Base-by-base conservation (phyloP, 495 filamentous ascomycete genomes). In the Aspergillus incahuasiensis region DNA sequence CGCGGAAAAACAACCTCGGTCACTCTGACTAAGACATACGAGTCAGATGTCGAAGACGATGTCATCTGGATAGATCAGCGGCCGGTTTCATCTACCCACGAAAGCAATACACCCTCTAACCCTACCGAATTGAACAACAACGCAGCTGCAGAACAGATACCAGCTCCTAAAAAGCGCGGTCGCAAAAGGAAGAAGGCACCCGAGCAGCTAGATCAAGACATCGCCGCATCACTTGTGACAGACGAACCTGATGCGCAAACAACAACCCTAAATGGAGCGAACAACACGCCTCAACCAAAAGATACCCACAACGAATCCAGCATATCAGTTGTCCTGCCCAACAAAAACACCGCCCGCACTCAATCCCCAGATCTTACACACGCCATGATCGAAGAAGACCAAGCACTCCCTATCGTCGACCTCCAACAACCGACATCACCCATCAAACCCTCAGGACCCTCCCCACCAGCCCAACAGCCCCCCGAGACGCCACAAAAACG, bases 91-190 rank as follows among this genome's bases (percentile, higher is more conserved):
- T 4, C 48, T 34, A 41, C 9, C 18, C 21, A 32, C 2, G 48
- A 46, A 13, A 32, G 58, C 16, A 34, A 52, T 3, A 47, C 46
- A 3, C 48, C 41, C 15, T n/a, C 39, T 3, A 52, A 46, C 12
- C 22, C 16, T 53, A 42, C 25, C 46, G 20, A 46, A 44, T 11
- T 28, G 20, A 52, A 24, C 35, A 4, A 15, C 21, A 55, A 46
- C 40, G 44, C 47, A 38, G 46, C 41, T 30, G n/a, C 35, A 21
- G 24, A 59, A 58, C 20, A 39, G 50, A 18, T 42, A 2, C 57
- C 66, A 18, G 60, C 57, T 0, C 68, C 72, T 21, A 76, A 74
- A 49, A 79, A 77, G 60, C 74, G 74, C 51, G 74, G 76, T 11
- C 72, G 76, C 30, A 77, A 77, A 57, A 70, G 69, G 40, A 79